Base-by-base conservation (phyloP, 176 grass and related monocot species). In the Phyllostachys edulis region DNA sequence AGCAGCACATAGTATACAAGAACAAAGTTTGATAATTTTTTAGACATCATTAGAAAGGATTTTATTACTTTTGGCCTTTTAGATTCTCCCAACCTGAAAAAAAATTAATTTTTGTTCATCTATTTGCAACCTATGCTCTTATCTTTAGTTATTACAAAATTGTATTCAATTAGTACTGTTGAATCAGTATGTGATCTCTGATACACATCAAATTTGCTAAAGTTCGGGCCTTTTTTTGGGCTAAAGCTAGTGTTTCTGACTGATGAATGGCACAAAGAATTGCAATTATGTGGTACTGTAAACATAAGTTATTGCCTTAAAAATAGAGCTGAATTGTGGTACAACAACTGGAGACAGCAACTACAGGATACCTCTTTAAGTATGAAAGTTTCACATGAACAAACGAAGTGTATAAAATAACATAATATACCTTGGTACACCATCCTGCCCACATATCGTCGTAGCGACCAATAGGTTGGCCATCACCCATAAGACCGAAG, bases 371-470 rank as follows among this genome's bases (percentile, higher is more conserved):
- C n/a, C n/a, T n/a, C n/a, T n/a, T n/a, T n/a, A n/a, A n/a, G n/a
- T n/a, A n/a, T n/a, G n/a, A n/a, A n/a, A n/a, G n/a, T n/a, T n/a
- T n/a, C n/a, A n/a, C n/a, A n/a, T n/a, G n/a, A n/a, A n/a, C n/a
- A n/a, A n/a, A n/a, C n/a, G n/a, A n/a, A n/a, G n/a, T n/a, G n/a
- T n/a, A n/a, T n/a, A n/a, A n/a, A n/a, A n/a, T n/a, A n/a, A n/a
- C n/a, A n/a, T n/a, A n/a, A n/a, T n/a, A n/a, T n/a, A n/a, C n/a
- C n/a, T n/a, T n/a, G n/a, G n/a, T n/a, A n/a, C 92, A 94, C 92
- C 92, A 94, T 68, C 92, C 92, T 6, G 92, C 88, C 92, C 92
- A 94, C 92, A 94, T 94, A 69, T 94, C 92, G 5, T 94, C 92
- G 32, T 94, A 94, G 47, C 92, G 92, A 39, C 88, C 88, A 77